Conservation (phyloP, 2,329 filamentous ascomycete species). For the Colletotrichum sp. region DNA sequence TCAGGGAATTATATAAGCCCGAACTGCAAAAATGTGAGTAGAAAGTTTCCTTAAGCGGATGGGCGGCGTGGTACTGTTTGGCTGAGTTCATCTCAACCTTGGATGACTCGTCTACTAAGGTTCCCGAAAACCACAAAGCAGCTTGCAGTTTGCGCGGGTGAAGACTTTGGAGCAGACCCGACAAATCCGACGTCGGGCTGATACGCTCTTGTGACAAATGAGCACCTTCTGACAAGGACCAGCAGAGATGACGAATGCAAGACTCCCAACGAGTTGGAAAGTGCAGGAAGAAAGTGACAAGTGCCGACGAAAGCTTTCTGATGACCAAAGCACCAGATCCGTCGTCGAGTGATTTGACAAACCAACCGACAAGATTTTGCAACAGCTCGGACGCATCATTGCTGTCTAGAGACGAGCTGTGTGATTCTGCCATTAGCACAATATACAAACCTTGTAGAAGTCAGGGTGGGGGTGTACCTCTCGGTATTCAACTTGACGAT, state of each 20-base stretch:
- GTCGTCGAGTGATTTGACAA: slow-evolving; percentile 58
- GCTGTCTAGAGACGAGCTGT: slow-evolving; percentile 57
- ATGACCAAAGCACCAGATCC: slow-evolving; percentile 65
- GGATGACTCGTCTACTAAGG: slow-evolving; percentile 69
- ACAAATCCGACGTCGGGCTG: slow-evolving; percentile 40
- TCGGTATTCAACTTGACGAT: slow-evolving; percentile 96
- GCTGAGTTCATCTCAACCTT: slow-evolving; percentile 69
- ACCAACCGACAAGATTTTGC: slow-evolving; percentile 66
- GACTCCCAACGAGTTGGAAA: slow-evolving; percentile 71
- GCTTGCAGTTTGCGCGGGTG: slow-evolving; percentile 55
- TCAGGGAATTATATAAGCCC: slow-evolving; percentile 42
- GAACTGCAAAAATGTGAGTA: slow-evolving; percentile 29
- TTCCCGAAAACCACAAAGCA: slow-evolving; percentile 68
- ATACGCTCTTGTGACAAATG: slow-evolving; percentile 25
- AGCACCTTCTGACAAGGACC: slow-evolving; percentile 46
- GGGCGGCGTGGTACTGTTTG: slow-evolving; percentile 52
- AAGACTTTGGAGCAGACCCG: slow-evolving; percentile 53
- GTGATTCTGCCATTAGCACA: not conserved
- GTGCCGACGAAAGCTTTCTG: slow-evolving; percentile 77
- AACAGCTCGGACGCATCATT: slow-evolving; percentile 65
- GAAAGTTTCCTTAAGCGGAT: not conserved
- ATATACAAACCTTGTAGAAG: no score
- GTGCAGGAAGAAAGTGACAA: slow-evolving; percentile 77
- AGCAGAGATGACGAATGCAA: slow-evolving; percentile 63
- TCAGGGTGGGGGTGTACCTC: slow-evolving; percentile 50